A percentile compares a stretch with the other conserved stretches of the same genome.
Conservation (phyloP, 2,329 filamentous ascomycete genomes). For the Penicillium rolfsii region DNA sequence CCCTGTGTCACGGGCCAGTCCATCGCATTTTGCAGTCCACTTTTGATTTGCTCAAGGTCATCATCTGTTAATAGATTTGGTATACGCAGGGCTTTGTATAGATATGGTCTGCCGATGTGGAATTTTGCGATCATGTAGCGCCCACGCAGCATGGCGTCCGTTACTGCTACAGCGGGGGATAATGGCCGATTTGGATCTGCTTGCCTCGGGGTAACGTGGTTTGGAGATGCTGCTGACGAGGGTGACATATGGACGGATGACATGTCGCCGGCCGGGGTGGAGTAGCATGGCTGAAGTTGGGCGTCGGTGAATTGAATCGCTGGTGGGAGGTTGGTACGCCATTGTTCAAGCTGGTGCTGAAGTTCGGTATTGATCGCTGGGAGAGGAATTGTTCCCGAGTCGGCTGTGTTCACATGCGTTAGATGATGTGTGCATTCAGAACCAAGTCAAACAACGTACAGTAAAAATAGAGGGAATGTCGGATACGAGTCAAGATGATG, state of each 20-base stretch:
- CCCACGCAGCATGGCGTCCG: conserved; percentile 45
- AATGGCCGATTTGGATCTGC: conserved; percentile 29
- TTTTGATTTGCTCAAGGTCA: conserved; percentile 45
- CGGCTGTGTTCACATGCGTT: conserved; percentile 30
- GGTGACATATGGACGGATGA: conserved; percentile 29
- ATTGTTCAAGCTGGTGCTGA: conserved; percentile 59
- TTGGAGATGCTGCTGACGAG: conserved; percentile 26
- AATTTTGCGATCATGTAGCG: conserved; percentile 46
- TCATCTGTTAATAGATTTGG: conserved; percentile 42
- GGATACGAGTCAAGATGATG: conserved; percentile 58
- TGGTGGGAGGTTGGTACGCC: conserved; percentile 56
- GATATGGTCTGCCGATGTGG: conserved; percentile 47
- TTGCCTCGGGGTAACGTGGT: conserved; percentile 25
- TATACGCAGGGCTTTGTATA: conserved; percentile 49
- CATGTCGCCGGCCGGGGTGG: conserved; percentile 23
- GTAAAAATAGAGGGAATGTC: conserved; percentile 56
- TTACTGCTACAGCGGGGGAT: conserved; percentile 41
- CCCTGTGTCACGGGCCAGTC: conserved; percentile 46
- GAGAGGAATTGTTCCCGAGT: conserved; percentile 51
- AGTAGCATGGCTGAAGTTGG: conserved; percentile 16
- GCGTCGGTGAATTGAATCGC: conserved; percentile 51
- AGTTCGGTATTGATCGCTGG: conserved; percentile 56
- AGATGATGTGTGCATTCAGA: background rate
- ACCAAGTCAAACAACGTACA: conserved; percentile 32
- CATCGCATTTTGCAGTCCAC: conserved; percentile 46